Base-by-base conservation (phyloP, 192 early-diverging fungal species). In the Funneliformis mosseae region DNA sequence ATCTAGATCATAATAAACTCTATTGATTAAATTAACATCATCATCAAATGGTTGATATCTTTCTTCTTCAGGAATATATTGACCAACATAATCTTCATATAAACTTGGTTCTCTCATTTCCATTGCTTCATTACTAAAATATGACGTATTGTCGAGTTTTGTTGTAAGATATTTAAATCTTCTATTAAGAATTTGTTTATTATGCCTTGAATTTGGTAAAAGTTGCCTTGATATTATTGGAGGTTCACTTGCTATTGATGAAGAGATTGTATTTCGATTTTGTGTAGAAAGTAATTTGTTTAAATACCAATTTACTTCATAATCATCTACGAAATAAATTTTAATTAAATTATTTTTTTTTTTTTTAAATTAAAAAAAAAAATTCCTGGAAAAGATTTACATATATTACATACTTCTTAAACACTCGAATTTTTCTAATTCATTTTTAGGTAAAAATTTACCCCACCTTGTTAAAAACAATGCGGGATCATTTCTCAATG, bases 381-480 rank as follows among this genome's bases (percentile, higher is more conserved):
- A 18, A 63, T 38, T 68, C 14, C 43, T 25, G n/a, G 12, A 9
- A 82, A 27, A 43, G 11, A 38, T 28, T 21, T n/a, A n/a, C n/a
- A n/a, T n/a, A n/a, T 25, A 76, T 27, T 18, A 48, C n/a, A n/a
- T 48, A 50, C 82, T 69, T 80, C 77, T 69, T 16, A 84, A 70
- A 4, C 42, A 14, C 33, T 87, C 67, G 45, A 87, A 87, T 11
- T 70, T 63, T 25, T 21, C 41, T 38, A 87, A 68, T 63, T 72
- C 61, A 5, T 83, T 67, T 27, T 63, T 46, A n/a, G 80, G 76
- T 25, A 87, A 55, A 64, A 76, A 82, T 21, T 60, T 61, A n/a
- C 85, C 85, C 85, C 85, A 87, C 45, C 81, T 83, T n/a, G 81
- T 80, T 10, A 87, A 64, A 59, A 87, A 87, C 33, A 87, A 73